Percentiles rank a stretch among this genome's conserved stretches.
These are phyloP conservation scores for Setaria italica DNA, from an alignment of 202 grass and related monocot genomes.

Conservation along the genomic window DNA sequence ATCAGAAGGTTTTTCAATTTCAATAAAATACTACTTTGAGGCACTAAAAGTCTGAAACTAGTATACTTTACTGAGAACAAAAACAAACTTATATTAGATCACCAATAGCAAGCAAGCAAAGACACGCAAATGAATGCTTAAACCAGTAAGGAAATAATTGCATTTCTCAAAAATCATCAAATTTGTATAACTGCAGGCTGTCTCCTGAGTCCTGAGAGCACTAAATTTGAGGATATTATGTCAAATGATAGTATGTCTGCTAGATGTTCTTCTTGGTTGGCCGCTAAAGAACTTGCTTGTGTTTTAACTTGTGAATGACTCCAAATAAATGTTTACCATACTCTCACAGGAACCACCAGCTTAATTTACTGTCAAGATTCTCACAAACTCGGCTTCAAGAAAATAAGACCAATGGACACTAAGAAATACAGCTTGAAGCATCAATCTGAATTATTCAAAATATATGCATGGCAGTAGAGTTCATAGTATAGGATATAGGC, in stretches of 20 bases:
- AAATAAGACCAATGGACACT: neutral
- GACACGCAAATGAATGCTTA: neutral
- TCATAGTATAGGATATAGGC: neutral
- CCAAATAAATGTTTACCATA: neutral
- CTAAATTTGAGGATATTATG: neutral
- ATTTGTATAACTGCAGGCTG: neutral
- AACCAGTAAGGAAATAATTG: neutral
- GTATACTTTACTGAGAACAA: neutral
- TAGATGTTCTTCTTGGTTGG: neutral
- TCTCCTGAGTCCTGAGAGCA: neutral
- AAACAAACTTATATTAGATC: neutral
- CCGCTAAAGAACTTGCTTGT: neutral
- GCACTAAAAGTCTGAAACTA: neutral
- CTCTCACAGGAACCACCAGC: neutral
- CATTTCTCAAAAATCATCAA: too few species aligned
- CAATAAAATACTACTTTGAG: neutral
- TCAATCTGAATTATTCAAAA: conserved; percentile 16
- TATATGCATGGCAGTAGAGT: conserved; percentile 17
- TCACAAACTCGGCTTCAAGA: conserved; percentile 1
- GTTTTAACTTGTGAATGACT: neutral
- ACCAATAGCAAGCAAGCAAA: neutral
- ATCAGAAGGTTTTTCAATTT: neutral
- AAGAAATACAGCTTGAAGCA: conserved; percentile 15
- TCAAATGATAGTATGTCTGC: neutral
- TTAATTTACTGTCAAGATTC: neutral